Evolutionary conservation across 2,329 filamentous ascomycete genomes (phyloP).

Genomic region (Aschersonia sp.): DNA sequence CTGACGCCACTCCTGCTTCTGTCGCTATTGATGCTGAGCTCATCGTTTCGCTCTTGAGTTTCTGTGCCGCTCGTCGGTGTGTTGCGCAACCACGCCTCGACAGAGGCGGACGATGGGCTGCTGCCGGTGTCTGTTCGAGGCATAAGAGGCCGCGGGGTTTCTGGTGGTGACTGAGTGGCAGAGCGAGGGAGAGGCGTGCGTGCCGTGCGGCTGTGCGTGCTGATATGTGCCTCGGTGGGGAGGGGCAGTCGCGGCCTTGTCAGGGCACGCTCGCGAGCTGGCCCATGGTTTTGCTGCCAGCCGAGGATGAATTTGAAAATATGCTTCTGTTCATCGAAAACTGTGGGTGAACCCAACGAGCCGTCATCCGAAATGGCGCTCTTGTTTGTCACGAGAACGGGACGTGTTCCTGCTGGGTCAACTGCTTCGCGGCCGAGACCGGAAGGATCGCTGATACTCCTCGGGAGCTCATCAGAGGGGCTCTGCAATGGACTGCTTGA

Average conservation of each 20-base stretch:
- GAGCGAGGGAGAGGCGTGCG: slow-evolving; percentile 9
- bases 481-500: slow-evolving; percentile 8
- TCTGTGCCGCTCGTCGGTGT: slow-evolving; percentile 3
- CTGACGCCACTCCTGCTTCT: slow-evolving; percentile 1
- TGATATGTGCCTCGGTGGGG: slow-evolving; percentile 52
- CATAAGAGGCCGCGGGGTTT: not conserved
- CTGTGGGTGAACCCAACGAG: slow-evolving; percentile 39
- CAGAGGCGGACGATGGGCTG: slow-evolving; percentile 13
- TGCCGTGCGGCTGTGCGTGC: slow-evolving; percentile 12
- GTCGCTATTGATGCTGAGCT: not conserved
- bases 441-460: not conserved
- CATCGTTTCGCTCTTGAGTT: not conserved
- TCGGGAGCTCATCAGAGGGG: not conserved
- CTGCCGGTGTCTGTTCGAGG: not conserved
- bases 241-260: slow-evolving; percentile 54
- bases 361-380: slow-evolving; percentile 32
- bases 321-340: slow-evolving; percentile 41
- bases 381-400: slow-evolving; percentile 11
- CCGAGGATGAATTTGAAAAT: slow-evolving; percentile 65
- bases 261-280: slow-evolving; percentile 47
- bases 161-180: not conserved
- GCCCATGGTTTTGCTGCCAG: slow-evolving; percentile 41
- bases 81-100: slow-evolving; percentile 12
- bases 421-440: not conserved
- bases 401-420: not conserved